phyloP scores from a whole-genome alignment of 192 early-diverging fungal genomes.

The Linnemannia zychae region DNA sequence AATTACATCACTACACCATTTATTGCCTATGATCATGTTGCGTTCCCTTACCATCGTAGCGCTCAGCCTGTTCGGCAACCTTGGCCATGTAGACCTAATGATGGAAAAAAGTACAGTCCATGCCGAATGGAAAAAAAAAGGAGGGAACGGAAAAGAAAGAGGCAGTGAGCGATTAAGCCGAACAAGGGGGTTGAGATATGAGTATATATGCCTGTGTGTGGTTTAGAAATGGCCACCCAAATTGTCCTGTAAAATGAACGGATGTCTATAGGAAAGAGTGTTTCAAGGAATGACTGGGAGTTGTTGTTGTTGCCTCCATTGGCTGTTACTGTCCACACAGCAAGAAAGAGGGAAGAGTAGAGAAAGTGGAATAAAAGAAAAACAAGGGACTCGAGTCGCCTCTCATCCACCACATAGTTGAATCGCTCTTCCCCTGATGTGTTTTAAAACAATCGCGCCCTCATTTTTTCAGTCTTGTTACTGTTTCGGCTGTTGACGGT shows the following conservation, averaged over 20 bases:
- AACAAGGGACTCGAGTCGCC: not conserved
- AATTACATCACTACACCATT: not conserved
- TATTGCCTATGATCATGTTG: not conserved
- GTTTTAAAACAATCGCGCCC: not conserved
- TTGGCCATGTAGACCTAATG: constrained; percentile 96
- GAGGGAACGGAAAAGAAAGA: not conserved
- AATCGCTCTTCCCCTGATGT: not conserved
- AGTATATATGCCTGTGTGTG: not conserved
- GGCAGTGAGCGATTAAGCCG: not conserved
- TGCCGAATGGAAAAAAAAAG: not conserved
- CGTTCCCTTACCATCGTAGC: constrained; percentile 85
- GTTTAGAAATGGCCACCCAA: not conserved
- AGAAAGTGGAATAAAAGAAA: not conserved
- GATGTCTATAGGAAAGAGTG: not conserved
- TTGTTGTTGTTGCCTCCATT: not conserved
- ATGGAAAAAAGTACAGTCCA: not conserved
- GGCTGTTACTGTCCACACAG: not conserved
- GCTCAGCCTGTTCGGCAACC: constrained; percentile 97
- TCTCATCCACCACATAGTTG: not conserved
- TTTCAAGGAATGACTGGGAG: not conserved
- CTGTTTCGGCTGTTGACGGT: not conserved
- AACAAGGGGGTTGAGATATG: not conserved
- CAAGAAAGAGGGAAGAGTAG: not conserved
- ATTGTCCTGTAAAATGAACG: not conserved
- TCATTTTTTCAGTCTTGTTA: not conserved